Conservation (phyloP, 768 basidiomycete genomes). For the Podaxis sp. region DNA sequence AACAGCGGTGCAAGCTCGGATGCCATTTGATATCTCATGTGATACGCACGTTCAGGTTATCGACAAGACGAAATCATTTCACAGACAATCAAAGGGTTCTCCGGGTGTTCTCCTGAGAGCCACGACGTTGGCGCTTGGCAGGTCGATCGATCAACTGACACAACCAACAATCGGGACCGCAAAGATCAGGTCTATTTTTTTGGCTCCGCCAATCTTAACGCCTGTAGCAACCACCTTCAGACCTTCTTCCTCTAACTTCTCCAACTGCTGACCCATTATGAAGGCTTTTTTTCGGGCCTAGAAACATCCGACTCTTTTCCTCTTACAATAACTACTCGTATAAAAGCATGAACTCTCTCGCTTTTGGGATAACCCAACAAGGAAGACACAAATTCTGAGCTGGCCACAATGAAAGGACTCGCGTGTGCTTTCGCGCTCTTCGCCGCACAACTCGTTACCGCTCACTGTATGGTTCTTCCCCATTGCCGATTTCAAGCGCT, state of each 20-base stretch:
- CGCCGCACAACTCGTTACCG: conserved; percentile 4
- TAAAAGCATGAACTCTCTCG: neutral
- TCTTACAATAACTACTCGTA: neutral
- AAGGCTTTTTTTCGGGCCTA: conserved; percentile 12
- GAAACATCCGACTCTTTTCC: conserved; percentile 12
- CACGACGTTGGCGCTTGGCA: neutral
- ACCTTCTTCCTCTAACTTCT: neutral
- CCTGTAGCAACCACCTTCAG: neutral
- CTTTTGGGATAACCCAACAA: neutral
- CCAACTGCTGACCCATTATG: neutral
- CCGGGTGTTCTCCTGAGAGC: neutral
- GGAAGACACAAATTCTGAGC: neutral
- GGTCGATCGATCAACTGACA: conserved; percentile 4
- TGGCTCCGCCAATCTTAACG: neutral
- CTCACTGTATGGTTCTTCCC: neutral
- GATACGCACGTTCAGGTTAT: neutral
- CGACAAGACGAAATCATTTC: neutral
- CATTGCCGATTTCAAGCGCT: neutral
- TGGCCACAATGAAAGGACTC: conserved; percentile 1
- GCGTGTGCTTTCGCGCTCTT: neutral
- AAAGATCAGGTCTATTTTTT: neutral
- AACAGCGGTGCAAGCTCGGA: neutral
- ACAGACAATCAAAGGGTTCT: neutral
- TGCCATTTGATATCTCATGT: neutral
- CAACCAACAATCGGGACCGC: no score